Evolutionary conservation across 2,329 filamentous ascomycete species (phyloP), one percentile per base, ranked within the genome.

Genomic region (Fusarium lyarnte): DNA sequence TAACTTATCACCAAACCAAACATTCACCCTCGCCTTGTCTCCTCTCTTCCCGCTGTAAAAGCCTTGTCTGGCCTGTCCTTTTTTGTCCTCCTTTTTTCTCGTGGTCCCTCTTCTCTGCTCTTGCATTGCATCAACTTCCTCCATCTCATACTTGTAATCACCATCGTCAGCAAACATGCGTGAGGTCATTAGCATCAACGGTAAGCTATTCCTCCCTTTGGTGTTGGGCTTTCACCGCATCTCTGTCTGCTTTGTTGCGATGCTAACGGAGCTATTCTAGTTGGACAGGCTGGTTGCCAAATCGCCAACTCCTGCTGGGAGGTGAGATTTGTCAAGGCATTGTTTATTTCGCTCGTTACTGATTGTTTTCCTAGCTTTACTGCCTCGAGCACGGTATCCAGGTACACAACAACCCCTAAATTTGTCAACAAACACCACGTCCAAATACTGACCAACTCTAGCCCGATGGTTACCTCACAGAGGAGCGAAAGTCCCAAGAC

Each of bases 261-360:
- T 85, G 79, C 89, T 92, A 83, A 93, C 87, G 75, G 77, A 81
- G 80, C 84, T 72, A 79, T 57, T 82, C 81, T 85, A 99, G 96
- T 99, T 90, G 96, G 96, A 87, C 96, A 99, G 91, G 96, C 96
- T 84, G 96, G 96, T 93, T 98, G 96, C 92, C 96, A 99, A 86
- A 99, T 99, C 83, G 96, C 95, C 88, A 99, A 99, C 90, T 96
- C 96, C 80, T 98, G 96, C 92, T 99, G 96, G 96, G 96, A 99
- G 94, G 96, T 99, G 88, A 88, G 94, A 88, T 81, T 69, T 66
- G 49, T 71, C 33, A 47, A 45, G 11, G 27, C 10, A 61, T 23
- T 64, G 38, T 80, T 84, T 73, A 78, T 72, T 36, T 70, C 36
- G 29, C 43, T 66, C n/a, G 45, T 73, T 52, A 64, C 72, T 76